Percentiles rank a stretch among this genome's conserved stretches.
Conservation (phyloP, 495 filamentous ascomycete genomes). For the Penicillium samsonianum region DNA sequence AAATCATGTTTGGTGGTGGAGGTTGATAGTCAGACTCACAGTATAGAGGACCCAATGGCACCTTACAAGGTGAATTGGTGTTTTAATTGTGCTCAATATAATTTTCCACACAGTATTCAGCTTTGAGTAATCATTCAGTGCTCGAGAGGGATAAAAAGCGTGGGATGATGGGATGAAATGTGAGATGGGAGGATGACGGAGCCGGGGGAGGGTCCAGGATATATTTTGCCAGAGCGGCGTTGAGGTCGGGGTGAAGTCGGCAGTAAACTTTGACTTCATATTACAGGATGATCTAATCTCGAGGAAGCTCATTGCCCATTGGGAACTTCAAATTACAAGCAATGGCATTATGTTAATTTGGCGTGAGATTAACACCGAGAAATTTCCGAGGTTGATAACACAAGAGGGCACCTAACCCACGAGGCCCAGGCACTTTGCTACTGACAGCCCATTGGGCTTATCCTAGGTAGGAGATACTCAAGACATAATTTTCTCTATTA, state of each 20-base stretch:
- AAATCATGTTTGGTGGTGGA: neutral
- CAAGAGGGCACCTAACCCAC: neutral
- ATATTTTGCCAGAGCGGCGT: constrained; percentile 11
- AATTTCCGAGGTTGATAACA: neutral
- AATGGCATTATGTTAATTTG: neutral
- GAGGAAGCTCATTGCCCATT: neutral
- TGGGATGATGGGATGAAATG: neutral
- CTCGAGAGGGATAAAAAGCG: neutral
- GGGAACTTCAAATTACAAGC: neutral
- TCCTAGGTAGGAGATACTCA: neutral
- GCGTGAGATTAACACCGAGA: neutral
- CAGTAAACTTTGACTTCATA: neutral
- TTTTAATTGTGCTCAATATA: neutral
- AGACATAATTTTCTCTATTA: neutral
- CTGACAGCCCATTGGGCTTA: neutral
- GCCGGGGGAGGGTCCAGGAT: neutral
- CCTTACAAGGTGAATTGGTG: neutral
- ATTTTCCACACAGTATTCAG: neutral
- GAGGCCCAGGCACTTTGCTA: neutral
- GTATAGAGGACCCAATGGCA: neutral
- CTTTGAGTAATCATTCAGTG: neutral
- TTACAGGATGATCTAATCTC: neutral
- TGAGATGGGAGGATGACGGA: neutral
- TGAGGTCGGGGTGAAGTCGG: neutral
- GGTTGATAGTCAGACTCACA: neutral